Base-by-base conservation (phyloP, 345 rosid species). In the Kandelia obovata region DNA sequence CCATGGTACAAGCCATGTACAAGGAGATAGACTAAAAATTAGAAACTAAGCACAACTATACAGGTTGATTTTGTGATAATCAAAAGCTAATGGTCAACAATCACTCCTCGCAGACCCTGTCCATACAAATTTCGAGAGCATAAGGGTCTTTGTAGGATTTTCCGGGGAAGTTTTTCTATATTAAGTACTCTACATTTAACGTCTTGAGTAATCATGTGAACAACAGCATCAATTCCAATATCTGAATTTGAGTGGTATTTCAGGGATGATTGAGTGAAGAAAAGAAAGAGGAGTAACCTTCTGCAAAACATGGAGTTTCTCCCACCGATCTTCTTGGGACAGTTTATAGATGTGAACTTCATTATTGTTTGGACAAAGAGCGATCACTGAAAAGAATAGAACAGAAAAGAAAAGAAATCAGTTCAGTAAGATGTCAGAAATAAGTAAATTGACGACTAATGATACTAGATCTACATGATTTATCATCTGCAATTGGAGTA, bases 341-440 rank as follows among this genome's bases (percentile, higher is more conserved):
- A 80, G 76, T 87, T 73, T 84, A 82, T 87, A 95, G 66, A 95
- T 90, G 81, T 95, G 99, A 78, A 95, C 99, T 86, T 92, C 97
- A 62, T 76, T 89, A 64, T 85, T 92, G 70, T 92, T 95, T 15
- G 97, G 98, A 79, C 96, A 95, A 61, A 95, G 75, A 13, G 98
- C 97, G 79, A 95, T 86, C 99, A 88, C 99, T 92, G 76, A 53
- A 81, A 46, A 64, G 35, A 65, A 28, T 28, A 3, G 30, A 28
- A 28, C 2, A 28, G 30, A 28, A 67, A 58, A 64, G 17, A 53
- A 73, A 6, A n/a, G 32, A 6, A 27, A 2, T 56, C 17, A 39
- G 61, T 13, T 43, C 17, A 13, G 19, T 43, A 43, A 27, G 7
- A 62, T 9, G 21, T 7, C 35, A 65, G 13, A 47, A 5, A 25